These are phyloP conservation scores for Mycena belliarum DNA, from an alignment of 768 basidiomycete genomes.

Conservation along the genomic window DNA sequence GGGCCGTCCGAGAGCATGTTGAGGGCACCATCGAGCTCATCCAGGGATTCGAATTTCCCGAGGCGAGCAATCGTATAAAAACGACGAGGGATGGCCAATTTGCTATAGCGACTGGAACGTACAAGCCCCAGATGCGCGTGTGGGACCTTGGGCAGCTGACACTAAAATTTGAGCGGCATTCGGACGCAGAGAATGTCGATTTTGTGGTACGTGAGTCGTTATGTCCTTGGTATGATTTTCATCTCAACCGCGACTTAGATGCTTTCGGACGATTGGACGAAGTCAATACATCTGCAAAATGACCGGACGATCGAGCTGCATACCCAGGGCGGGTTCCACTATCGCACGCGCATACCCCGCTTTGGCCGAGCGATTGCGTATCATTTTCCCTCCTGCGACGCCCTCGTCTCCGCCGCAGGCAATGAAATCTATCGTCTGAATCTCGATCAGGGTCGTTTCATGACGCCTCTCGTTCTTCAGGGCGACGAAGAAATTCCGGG, in stretches of 20 bases:
- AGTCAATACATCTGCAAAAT: constrained; percentile 93
- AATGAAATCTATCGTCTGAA: constrained; percentile 91
- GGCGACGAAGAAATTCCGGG: constrained; percentile 65
- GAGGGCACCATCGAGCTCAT: constrained; percentile 89
- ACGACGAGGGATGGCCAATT: constrained; percentile 91
- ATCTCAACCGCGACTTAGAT: constrained; percentile 52
- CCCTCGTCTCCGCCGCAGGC: constrained; percentile 81
- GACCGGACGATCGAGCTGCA: constrained; percentile 95
- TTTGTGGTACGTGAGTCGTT: constrained; percentile 82
- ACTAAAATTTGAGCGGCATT: constrained; percentile 93
- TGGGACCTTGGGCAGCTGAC: constrained; percentile 94
- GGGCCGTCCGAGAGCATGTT: constrained; percentile 67
- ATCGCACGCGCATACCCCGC: constrained; percentile 90
- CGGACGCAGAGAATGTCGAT: constrained; percentile 96
- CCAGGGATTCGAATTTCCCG: constrained; percentile 96
- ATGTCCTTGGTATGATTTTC: neutral
- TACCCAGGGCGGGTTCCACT: constrained; percentile 91
- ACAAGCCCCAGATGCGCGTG: constrained; percentile 96
- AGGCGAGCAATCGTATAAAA: constrained; percentile 90
- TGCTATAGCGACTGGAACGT: constrained; percentile 92
- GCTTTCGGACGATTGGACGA: constrained; percentile 98
- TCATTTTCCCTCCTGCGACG: constrained; percentile 92
- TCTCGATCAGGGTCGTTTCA: constrained; percentile 91
- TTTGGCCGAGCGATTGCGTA: constrained; percentile 93
- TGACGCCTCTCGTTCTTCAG: constrained; percentile 73